Base-by-base conservation (phyloP, 176 grass and related monocot species). In the Bolboschoenus planiculmis region DNA sequence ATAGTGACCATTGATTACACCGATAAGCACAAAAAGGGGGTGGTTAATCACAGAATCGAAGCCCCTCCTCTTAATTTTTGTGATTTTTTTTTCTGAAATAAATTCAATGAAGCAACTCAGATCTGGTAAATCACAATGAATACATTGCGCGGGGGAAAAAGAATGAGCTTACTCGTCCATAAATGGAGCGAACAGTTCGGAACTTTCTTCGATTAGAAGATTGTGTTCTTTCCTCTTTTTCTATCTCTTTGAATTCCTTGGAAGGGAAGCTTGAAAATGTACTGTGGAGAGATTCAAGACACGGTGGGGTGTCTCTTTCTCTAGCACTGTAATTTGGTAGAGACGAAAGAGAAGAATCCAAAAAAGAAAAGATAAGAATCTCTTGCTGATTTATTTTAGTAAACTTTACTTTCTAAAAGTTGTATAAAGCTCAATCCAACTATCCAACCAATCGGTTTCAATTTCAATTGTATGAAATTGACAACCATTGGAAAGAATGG, bases 151-250 rank as follows among this genome's bases (percentile, higher is more conserved):
- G 33, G 27, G 34, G 24, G 30, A 53, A 24, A 83, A 36, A 65
- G 54, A 82, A 51, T 81, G 55, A 26, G 80, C 85, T 88, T 85
- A 93, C 91, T 88, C 88, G 51, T 88, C 85, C 91, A 92, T 92
- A 55, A 73, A 57, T 10, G 31, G 39, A 4, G 7, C 7, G 33
- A 34, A 76, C 16, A 51, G 11, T 51, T 20, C 2, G 14, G 24
- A 33, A 26, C 13, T 37, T 37, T 51, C 62, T 34, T 72, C 20
- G 78, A 78, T 75, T 15, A 15, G 84, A 80, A 36, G 34, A 47
- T 84, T 53, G 64, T 5, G 64, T 5, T 30, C 13, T 64, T 88
- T 18, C 53, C 23, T 44, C n/a, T 26, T 46, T 26, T 5, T 42
- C 56, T 71, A 43, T 21, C 66, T 44, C n/a, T 46, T 23, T 1